Evolutionary conservation across 1,284 basidiomycete species (phyloP).

Genomic region (Acaromyces ingoldii): DNA sequence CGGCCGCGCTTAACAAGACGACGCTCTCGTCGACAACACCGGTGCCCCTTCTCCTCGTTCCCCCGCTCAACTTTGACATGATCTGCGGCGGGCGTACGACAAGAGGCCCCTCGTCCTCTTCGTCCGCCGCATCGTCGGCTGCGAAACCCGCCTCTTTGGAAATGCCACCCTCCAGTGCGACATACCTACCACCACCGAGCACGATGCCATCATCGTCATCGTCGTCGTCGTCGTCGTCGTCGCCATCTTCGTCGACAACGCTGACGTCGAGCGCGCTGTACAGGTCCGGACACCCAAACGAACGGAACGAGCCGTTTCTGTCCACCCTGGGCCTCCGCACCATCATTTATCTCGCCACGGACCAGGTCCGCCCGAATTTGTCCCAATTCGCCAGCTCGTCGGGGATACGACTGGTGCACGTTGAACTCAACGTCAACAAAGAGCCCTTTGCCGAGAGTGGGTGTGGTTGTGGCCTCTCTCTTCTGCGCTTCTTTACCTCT

Average conservation of each 20-base stretch:
- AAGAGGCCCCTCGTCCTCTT: no score
- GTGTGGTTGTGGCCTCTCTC: conserved; percentile 1
- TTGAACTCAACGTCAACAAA: conserved; percentile 46
- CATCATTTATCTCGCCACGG: conserved; percentile 43
- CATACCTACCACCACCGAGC: no score
- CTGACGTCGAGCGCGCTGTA: conserved; percentile 28
- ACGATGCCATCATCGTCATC: conserved; percentile 2
- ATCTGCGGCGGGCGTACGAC: conserved; percentile 22
- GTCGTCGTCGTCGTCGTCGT: background rate
- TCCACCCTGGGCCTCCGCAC: conserved; percentile 36
- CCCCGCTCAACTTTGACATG: conserved; percentile 50
- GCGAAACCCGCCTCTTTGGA: no score
- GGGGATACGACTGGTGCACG: conserved; percentile 36
- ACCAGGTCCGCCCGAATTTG: conserved; percentile 45
- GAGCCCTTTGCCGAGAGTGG: conserved; percentile 45
- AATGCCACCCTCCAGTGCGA: no score
- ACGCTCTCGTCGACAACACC: background rate
- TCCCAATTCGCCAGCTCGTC: conserved; percentile 21
- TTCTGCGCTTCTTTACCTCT: background rate
- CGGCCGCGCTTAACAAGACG: background rate
- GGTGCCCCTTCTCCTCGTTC: conserved; percentile 29
- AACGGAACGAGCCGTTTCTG: conserved; percentile 47
- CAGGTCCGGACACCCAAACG: conserved; percentile 48
- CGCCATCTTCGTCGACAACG: background rate
- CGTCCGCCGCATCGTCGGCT: no score